These are phyloP conservation scores for Raphanus hybrid DNA, from an alignment of 441 rosid species.

Conservation along the genomic window DNA sequence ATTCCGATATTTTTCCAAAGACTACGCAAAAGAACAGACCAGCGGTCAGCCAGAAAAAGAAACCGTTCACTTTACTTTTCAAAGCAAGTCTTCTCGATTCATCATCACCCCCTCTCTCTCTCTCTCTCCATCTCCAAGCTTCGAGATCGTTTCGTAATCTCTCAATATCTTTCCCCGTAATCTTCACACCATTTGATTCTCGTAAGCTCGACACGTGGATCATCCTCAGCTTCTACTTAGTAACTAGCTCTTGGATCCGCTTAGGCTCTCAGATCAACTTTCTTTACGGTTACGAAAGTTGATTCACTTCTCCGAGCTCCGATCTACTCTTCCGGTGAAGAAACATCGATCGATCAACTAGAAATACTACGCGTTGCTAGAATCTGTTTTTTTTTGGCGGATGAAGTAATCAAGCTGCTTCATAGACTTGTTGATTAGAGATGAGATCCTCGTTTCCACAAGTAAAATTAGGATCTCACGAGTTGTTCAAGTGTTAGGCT, in stretches of 20 bases:
- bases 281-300: not conserved
- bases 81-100: no score
- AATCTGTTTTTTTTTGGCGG: no score
- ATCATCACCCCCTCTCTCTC: no score
- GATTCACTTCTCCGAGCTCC: conserved; percentile 12
- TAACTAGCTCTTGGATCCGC: not conserved
- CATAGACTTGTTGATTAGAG: no score
- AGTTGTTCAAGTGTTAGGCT: no score
- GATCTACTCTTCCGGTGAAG: conserved; percentile 2
- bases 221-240: not conserved
- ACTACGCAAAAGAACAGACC: no score
- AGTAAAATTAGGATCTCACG: no score
- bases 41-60: no score
- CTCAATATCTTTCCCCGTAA: not conserved
- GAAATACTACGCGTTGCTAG: not conserved
- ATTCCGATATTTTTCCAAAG: no score
- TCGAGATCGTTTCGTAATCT: not conserved
- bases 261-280: not conserved
- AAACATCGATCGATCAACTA: conserved; percentile 1
- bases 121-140: not conserved
- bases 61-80: no score
- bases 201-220: not conserved
- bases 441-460: no score
- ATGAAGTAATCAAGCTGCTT: no score
- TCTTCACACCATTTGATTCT: not conserved